Evolutionary conservation across 805 yeast genomes (phyloP).

Genomic region (Candida multigemmis): DNA sequence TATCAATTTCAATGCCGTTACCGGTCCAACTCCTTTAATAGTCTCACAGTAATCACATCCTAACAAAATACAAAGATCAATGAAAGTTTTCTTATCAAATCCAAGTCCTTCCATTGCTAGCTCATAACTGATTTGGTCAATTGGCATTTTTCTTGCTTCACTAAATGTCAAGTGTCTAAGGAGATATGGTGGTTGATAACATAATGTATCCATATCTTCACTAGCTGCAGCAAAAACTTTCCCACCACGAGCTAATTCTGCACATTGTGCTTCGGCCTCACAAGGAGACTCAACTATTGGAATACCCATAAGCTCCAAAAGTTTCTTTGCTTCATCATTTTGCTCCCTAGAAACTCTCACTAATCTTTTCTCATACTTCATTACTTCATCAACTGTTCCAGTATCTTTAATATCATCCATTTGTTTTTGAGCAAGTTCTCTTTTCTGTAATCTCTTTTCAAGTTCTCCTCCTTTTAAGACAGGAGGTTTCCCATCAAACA

Average conservation of each 20-base stretch:
- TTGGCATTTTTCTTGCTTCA: constrained; percentile 88
- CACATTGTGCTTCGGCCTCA: constrained; percentile 99
- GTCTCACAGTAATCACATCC: constrained; percentile 98
- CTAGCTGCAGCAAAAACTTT: constrained; percentile 96
- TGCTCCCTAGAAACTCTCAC: constrained; percentile 86
- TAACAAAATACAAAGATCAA: constrained; percentile 84
- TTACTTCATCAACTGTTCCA: constrained; percentile 69
- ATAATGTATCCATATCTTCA: constrained; percentile 97
- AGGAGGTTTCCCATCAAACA: constrained; percentile 98
- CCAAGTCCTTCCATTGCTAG: constrained; percentile 70
- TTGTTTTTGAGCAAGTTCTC: constrained; percentile 76
- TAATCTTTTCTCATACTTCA: constrained; percentile 73
- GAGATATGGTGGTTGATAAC: constrained; percentile 78
- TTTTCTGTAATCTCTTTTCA: constrained; percentile 69
- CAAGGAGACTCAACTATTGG: constrained; percentile 93
- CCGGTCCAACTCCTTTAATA: constrained; percentile 92
- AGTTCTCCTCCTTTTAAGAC: constrained; percentile 87
- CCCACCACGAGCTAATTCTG: constrained; percentile 79
- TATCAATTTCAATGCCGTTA: constrained; percentile 82
- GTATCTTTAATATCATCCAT: constrained; percentile 71
- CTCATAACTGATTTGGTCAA: constrained; percentile 67
- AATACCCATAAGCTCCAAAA: constrained; percentile 85
- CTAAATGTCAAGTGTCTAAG: constrained; percentile 89
- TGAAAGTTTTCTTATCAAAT: constrained; percentile 63
- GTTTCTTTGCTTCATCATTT: constrained; percentile 83